Percentiles rank a stretch among this genome's conserved stretches.
phyloP scores from a whole-genome alignment of 2,329 filamentous ascomycete species.

The Shiraia sp. region DNA sequence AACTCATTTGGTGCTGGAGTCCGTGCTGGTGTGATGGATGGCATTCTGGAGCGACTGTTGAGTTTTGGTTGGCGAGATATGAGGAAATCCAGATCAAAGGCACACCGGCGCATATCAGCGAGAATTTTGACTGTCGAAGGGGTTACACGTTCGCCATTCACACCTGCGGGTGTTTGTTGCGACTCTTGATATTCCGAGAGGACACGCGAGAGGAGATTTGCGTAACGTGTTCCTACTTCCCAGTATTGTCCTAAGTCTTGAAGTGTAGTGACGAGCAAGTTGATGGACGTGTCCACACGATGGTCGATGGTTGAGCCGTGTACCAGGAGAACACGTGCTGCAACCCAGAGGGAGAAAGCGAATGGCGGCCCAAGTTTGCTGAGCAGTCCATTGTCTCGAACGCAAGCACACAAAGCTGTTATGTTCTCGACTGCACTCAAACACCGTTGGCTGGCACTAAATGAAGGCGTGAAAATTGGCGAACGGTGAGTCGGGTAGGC shows the following conservation, averaged over 20 bases:
- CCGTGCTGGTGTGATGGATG: conserved; percentile 59
- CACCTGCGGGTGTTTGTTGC: conserved; percentile 60
- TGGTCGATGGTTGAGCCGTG: conserved; percentile 89
- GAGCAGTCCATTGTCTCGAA: conserved; percentile 72
- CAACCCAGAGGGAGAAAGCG: conserved; percentile 91
- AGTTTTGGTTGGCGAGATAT: conserved; percentile 75
- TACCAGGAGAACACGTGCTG: conserved; percentile 81
- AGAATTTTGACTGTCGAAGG: conserved; percentile 84
- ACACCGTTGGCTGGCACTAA: conserved; percentile 81
- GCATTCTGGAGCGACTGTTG: conserved; percentile 39
- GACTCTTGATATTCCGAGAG: conserved; percentile 84
- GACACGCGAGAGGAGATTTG: conserved; percentile 76
- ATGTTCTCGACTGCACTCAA: conserved; percentile 74
- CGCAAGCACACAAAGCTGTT: conserved; percentile 75
- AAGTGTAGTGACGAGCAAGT: conserved; percentile 80
- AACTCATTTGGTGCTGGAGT: conserved; percentile 80
- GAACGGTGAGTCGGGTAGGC: conserved; percentile 90
- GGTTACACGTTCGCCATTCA: conserved; percentile 72
- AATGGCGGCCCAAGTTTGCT: conserved; percentile 85
- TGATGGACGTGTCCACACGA: conserved; percentile 77
- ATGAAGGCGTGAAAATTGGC: conserved; percentile 86
- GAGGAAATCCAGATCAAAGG: conserved; percentile 86
- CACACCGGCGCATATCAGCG: conserved; percentile 87
- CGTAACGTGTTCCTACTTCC: conserved; percentile 84
- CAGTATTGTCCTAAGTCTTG: conserved; percentile 80